Base-by-base conservation (phyloP, 352 stramenopile genomes). In the Globisporangium barbulae region DNA sequence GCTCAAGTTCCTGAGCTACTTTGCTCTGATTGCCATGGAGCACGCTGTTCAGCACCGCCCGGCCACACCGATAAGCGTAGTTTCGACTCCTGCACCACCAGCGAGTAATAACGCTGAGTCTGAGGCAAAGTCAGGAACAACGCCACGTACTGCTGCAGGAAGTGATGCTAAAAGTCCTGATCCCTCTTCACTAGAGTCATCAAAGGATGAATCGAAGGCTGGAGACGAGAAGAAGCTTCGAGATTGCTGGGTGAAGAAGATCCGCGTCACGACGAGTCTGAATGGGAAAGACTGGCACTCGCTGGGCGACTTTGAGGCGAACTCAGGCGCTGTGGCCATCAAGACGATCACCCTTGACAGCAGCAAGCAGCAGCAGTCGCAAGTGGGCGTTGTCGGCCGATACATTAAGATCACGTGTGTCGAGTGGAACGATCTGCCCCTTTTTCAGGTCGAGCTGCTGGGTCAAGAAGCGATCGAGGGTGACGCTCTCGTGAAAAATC, bases 1-100 rank as follows among this genome's bases (percentile, higher is more conserved):
- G 7, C 73, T 95, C 15, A 79, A 90, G 49, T 91, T 93, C 42
- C 53, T 95, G n/a, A 74, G 74, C 28, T 91, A 75, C 60, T 81
- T 93, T 19, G 73, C 71, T 0, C 61, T 91, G 6, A 76, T 77
- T 47, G 79, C 84, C 1, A 74, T 91, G 28, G 72, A 88, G 33
- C 79, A 87, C 64, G 71, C 63, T 21, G 70, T 88, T 30, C 64
- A 74, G 12, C 42, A 83, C 22, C 66, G 67, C 19, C 58, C 56
- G 47, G 30, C 37, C 44, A 22, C 52, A 9, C 49, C 52, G 45
- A 49, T 56, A 44, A n/a, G 13, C 39, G 7, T 48, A n/a, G 19
- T 22, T 33, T 22, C 53, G 25, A 25, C 12, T 31, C 25, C 25
- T 61, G 39, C 31, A 30, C 45, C 30, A 17, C 21, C 13, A 53